Evolutionary conservation across 257 asterid species (phyloP).

Genomic region (Salvia hispanica): DNA sequence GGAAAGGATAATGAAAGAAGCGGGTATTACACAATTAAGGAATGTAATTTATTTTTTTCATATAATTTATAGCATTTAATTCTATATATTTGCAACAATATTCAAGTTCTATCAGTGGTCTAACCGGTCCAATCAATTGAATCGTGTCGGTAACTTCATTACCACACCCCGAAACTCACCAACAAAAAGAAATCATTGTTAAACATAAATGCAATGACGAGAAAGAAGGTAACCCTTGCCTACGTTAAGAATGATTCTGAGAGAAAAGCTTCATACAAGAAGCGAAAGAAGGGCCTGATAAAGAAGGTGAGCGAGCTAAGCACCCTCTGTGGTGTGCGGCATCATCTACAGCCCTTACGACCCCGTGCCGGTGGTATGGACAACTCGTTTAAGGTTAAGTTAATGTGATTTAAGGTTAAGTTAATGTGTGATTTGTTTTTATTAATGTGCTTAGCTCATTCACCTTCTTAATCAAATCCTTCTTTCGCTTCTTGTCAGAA

Average conservation of each 20-base stretch:
- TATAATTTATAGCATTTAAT: too few species aligned
- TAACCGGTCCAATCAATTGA: too few species aligned
- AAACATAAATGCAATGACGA: conserved; percentile 31
- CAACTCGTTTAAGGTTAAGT: too few species aligned
- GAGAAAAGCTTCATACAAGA: conserved; percentile 49
- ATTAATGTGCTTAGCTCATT: conserved; percentile 43
- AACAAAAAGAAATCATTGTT: background rate
- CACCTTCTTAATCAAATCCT: conserved; percentile 51
- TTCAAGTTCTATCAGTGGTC: too few species aligned
- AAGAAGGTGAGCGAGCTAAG: conserved; percentile 48
- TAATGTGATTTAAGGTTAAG: too few species aligned
- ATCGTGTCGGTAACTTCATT: too few species aligned
- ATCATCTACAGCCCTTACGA: conserved; percentile 49
- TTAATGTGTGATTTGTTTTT: too few species aligned
- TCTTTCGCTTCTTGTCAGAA: conserved; percentile 53
- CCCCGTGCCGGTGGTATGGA: conserved; percentile 49
- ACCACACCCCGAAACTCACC: background rate
- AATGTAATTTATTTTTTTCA: too few species aligned
- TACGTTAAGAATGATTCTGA: conserved; percentile 43
- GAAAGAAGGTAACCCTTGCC: conserved; percentile 48
- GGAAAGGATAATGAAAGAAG: too few species aligned
- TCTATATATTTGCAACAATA: too few species aligned
- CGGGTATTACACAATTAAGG: too few species aligned
- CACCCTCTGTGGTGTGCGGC: conserved; percentile 51
- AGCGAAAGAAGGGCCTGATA: conserved; percentile 52